Base-by-base conservation (phyloP, 441 rosid species). In the Syzygium syzygioides region DNA sequence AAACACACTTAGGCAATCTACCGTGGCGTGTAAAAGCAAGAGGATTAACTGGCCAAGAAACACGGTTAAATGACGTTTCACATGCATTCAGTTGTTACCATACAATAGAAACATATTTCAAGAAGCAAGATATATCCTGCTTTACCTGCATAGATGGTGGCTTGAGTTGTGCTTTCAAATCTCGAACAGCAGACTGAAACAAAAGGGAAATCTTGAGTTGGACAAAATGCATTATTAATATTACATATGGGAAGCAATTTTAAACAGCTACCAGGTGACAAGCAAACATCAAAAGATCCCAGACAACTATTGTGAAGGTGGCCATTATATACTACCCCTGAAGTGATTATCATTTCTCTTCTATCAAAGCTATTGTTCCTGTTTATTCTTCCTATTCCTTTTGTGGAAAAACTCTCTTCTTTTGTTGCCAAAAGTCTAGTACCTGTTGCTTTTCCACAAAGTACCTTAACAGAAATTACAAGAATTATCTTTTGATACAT, bases 111-210 rank as follows among this genome's bases (percentile, higher is more conserved):
- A 76, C 84, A 41, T 76, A 76, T 76, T 76, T 41, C 53, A 76
- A 76, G 26, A 79, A 56, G 59, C 52, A 57, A 41, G 37, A 87
- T 6, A 50, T 26, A 52, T 87, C 62, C 41, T 34, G 84, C 50
- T 68, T 60, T 95, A 98, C 99, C 99, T 97, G 99, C 96, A 98
- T 97, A 89, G 99, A 96, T 55, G 99, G 98, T 23, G 99, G 99
- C 96, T 96, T 98, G 90, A 98, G 98, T 89, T 97, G 99, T 37
- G 94, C 95, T 93, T 96, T 98, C 94, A 96, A 92, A 92, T 98
- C 99, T 60, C 99, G 95, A 85, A 98, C 97, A 54, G 98, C 99
- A 89, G 98, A 96, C 99, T 98, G 93, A 52, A 92, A 92, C 86
- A 68, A 91, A 88, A 85, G 86, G 85, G 45, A 85, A 90, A 79